These are phyloP conservation scores for Fusarium nanum DNA, from an alignment of 2,329 filamentous ascomycete species.

Conservation along the genomic window DNA sequence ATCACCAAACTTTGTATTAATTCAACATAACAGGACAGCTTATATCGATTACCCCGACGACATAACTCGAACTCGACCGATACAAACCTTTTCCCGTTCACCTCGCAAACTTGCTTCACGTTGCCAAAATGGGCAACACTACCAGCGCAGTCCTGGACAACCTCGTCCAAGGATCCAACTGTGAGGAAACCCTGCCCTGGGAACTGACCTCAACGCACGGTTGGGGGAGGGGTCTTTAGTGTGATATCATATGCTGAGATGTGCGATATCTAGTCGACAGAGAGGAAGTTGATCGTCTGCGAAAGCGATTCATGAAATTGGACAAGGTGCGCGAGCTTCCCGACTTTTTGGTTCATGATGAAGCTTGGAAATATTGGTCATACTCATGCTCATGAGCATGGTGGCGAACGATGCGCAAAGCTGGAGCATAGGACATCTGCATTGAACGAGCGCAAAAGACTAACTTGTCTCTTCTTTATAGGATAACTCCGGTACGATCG, in stretches of 20 bases:
- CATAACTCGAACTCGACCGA: not conserved
- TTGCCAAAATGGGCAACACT: slow-evolving; percentile 71
- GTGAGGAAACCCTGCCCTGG: slow-evolving; percentile 61
- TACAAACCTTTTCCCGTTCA: not conserved
- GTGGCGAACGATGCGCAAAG: not conserved
- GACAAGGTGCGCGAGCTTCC: slow-evolving; percentile 78
- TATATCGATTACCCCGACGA: not conserved
- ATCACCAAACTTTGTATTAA: slow-evolving; percentile 40
- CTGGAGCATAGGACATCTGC: not conserved
- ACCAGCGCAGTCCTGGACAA: slow-evolving; percentile 86
- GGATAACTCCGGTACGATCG: slow-evolving; percentile 98
- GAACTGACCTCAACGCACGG: slow-evolving; percentile 11
- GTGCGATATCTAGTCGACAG: slow-evolving; percentile 77
- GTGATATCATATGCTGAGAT: slow-evolving; percentile 31
- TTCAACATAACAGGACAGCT: slow-evolving; percentile 16
- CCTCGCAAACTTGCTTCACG: slow-evolving; percentile 3
- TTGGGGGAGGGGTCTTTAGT: slow-evolving; percentile 12
- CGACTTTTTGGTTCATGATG: slow-evolving; percentile 11
- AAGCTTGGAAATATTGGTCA: not conserved
- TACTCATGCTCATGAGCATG: not conserved
- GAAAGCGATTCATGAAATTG: slow-evolving; percentile 99
- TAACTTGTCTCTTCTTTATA: slow-evolving; percentile 52
- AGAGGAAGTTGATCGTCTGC: slow-evolving; percentile 94
- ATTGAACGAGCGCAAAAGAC: not conserved
- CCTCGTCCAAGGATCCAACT: slow-evolving; percentile 97